These are phyloP conservation scores for Beta lomatogona DNA, from an alignment of 179 eudicot species.

Conservation along the genomic window DNA sequence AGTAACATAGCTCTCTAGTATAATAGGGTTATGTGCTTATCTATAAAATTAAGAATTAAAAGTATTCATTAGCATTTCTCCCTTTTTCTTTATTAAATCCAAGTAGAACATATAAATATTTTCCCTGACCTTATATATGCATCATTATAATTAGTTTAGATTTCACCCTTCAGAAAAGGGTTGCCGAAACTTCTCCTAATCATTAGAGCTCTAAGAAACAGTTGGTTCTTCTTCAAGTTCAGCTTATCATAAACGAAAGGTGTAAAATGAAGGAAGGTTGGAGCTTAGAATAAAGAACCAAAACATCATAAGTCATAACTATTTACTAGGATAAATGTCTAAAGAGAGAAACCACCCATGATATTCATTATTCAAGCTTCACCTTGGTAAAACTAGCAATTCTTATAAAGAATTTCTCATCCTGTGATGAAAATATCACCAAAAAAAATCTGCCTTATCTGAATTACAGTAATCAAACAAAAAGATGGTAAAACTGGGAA, in stretches of 20 bases:
- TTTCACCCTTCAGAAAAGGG: too few species aligned
- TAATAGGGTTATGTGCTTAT: too few species aligned
- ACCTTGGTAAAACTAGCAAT: conserved; percentile 8
- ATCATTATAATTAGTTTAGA: too few species aligned
- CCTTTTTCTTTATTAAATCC: too few species aligned
- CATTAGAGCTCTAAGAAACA: neutral
- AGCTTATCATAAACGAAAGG: conserved; percentile 4
- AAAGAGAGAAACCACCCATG: neutral
- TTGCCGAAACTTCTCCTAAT: too few species aligned
- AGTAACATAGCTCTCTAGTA: too few species aligned
- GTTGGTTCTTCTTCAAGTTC: neutral
- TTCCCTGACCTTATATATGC: too few species aligned
- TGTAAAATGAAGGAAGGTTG: neutral
- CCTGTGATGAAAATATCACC: neutral
- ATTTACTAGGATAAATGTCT: neutral
- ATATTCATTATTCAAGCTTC: neutral
- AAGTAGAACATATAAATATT: too few species aligned
- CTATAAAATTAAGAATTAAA: too few species aligned
- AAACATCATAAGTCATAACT: too few species aligned
- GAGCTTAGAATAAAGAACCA: too few species aligned
- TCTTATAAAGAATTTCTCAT: neutral
- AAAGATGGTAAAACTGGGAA: conserved; percentile 22
- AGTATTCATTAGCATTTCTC: too few species aligned
- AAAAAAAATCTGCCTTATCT: neutral
- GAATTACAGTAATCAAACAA: conserved; percentile 24